phyloP scores from a whole-genome alignment of 768 basidiomycete species.

The Tulasnella sp. region DNA sequence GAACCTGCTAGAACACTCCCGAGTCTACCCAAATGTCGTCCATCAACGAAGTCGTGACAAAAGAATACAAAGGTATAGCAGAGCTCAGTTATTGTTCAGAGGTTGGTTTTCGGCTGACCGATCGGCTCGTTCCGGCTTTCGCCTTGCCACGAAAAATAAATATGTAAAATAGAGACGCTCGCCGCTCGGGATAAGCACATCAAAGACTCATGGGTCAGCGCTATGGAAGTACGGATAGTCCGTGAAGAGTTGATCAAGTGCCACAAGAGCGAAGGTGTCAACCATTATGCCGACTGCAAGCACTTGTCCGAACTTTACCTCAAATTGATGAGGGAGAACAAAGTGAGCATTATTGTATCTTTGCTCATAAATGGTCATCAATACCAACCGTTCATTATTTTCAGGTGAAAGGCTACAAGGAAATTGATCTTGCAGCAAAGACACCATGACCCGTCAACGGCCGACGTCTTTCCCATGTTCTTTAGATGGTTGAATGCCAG shows the following conservation, averaged over 20 bases:
- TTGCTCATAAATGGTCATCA: background rate
- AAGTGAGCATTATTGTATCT: slow-evolving; percentile 50
- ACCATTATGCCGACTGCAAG: slow-evolving; percentile 84
- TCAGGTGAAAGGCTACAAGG: slow-evolving; percentile 82
- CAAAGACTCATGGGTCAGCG: slow-evolving; percentile 89
- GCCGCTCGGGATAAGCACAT: slow-evolving; percentile 62
- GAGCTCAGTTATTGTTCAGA: background rate
- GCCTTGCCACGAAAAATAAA: background rate
- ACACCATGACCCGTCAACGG: slow-evolving; percentile 11
- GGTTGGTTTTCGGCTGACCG: background rate
- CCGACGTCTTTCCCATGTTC: background rate
- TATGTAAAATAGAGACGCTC: slow-evolving; percentile 30
- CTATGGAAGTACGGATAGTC: slow-evolving; percentile 89
- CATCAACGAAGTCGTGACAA: background rate
- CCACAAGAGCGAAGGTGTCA: slow-evolving; percentile 85
- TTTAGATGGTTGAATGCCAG: background rate
- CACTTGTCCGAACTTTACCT: slow-evolving; percentile 81
- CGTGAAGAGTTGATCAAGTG: slow-evolving; percentile 86
- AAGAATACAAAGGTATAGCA: slow-evolving; percentile 16
- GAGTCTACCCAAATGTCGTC: background rate
- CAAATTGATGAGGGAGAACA: slow-evolving; percentile 71
- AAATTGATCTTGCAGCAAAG: slow-evolving; percentile 53
- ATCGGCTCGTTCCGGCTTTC: background rate
- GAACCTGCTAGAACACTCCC: background rate
- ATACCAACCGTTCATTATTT: background rate